Percentiles rank a stretch among this genome's conserved stretches.
phyloP scores from a whole-genome alignment of 495 filamentous ascomycete species.

The Talaromyces stipitatus region DNA sequence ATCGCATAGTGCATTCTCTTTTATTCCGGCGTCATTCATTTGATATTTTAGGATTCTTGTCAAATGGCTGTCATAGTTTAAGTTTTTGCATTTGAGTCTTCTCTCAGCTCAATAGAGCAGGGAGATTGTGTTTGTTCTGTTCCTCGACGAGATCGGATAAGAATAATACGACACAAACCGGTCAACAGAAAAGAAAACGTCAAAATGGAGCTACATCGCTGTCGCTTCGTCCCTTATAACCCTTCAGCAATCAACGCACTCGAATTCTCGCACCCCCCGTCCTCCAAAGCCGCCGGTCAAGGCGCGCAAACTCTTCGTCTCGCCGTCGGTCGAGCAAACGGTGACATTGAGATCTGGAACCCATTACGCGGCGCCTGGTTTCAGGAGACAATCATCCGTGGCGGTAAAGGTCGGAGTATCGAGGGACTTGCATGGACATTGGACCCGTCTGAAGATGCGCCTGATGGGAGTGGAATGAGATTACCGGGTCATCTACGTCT shows the following conservation, averaged over 20 bases:
- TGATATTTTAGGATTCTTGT: not conserved
- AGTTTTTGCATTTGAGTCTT: not conserved
- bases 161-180: not conserved
- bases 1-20: not conserved
- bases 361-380: conserved; percentile 78
- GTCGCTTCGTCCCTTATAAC: conserved; percentile 92
- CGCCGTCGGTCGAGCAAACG: conserved; percentile 87
- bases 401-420: conserved; percentile 78
- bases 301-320: conserved; percentile 59
- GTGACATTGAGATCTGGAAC: conserved; percentile 98
- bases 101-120: not conserved
- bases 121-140: not conserved
- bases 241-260: conserved; percentile 88
- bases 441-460: conserved; percentile 63
- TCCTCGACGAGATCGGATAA: not conserved
- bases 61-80: not conserved
- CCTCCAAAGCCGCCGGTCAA: conserved; percentile 40
- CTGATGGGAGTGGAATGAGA: conserved; percentile 50
- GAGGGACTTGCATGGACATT: conserved; percentile 92
- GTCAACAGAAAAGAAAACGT: not conserved
- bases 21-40: not conserved
- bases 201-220: conserved; percentile 91
- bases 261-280: conserved; percentile 79
- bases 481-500: conserved; percentile 70
- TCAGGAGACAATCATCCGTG: conserved; percentile 78